These are phyloP conservation scores for Wickerhamomyces xylosicus DNA, from an alignment of 805 yeast species.

Conservation along the genomic window DNA sequence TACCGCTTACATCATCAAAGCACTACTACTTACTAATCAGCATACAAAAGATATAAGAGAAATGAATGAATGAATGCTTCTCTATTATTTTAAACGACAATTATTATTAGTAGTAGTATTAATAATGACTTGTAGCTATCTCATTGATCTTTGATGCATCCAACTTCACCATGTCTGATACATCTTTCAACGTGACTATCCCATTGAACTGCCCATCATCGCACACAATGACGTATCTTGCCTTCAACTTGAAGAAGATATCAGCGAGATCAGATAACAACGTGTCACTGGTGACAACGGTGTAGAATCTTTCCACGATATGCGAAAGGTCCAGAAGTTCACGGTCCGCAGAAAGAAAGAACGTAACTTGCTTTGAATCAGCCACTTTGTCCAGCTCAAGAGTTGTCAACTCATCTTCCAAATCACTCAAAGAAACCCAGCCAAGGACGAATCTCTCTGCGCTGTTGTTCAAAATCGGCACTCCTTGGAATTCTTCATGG, in stretches of 20 bases:
- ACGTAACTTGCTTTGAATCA: not conserved
- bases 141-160: not conserved
- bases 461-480: conserved; percentile 32
- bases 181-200: conserved; percentile 17
- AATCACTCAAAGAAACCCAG: conserved; percentile 28
- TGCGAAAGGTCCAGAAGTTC: conserved; percentile 4
- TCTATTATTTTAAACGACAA: no score
- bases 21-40: no score
- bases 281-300: conserved; percentile 9
- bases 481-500: conserved; percentile 23
- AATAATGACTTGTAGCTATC: not conserved
- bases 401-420: conserved; percentile 21
- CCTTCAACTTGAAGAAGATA: conserved; percentile 20
- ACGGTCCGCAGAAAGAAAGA: conserved; percentile 1
- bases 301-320: conserved; percentile 13
- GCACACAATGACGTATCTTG: conserved; percentile 17
- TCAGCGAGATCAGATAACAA: conserved; percentile 19
- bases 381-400: not conserved
- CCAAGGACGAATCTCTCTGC: conserved; percentile 29
- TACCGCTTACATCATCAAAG: no score
- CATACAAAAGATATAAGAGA: no score
- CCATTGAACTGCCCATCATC: conserved; percentile 15
- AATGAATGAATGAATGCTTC: no score
- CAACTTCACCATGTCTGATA: conserved; percentile 6
- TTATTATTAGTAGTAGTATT: no score